phyloP scores from a whole-genome alignment of 176 grass and related monocot species.

The Alloteropsis semialata region DNA sequence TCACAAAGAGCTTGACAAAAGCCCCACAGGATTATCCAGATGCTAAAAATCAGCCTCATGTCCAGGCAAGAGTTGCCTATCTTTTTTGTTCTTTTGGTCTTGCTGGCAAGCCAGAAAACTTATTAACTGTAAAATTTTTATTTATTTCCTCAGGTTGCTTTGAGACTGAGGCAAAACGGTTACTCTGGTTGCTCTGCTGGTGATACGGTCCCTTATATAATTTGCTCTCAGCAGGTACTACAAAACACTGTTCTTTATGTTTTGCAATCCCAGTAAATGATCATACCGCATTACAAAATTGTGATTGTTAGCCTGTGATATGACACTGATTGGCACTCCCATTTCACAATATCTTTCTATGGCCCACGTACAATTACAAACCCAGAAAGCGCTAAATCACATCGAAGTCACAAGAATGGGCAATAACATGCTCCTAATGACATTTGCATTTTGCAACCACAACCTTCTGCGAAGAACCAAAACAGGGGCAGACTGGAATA shows the following conservation, averaged over 20 bases:
- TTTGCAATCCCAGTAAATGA: constrained; percentile 1
- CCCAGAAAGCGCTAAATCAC: neutral
- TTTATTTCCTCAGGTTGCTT: constrained; percentile 66
- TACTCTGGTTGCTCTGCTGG: constrained; percentile 81
- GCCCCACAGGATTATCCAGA: constrained; percentile 93
- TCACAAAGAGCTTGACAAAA: constrained; percentile 97
- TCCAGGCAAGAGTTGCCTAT: constrained; percentile 61
- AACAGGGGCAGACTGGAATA: neutral
- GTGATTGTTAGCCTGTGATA: constrained; percentile 1
- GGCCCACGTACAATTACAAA: neutral
- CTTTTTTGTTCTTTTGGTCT: constrained; percentile 14
- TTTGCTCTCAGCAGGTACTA: constrained; percentile 84
- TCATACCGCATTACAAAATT: neutral
- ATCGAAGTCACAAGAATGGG: neutral
- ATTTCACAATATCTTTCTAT: neutral
- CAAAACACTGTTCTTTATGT: neutral
- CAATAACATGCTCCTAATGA: neutral
- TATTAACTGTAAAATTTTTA: neutral
- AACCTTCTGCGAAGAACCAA: neutral
- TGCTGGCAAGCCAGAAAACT: neutral
- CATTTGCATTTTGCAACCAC: neutral
- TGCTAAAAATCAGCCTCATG: constrained; percentile 99
- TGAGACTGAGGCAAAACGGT: constrained; percentile 93
- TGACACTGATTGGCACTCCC: neutral
- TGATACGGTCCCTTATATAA: constrained; percentile 94